Percentiles rank a stretch among this genome's conserved stretches.
Evolutionary conservation across 352 stramenopile genomes (phyloP).

Genomic region (Pythium scleroteichum): DNA sequence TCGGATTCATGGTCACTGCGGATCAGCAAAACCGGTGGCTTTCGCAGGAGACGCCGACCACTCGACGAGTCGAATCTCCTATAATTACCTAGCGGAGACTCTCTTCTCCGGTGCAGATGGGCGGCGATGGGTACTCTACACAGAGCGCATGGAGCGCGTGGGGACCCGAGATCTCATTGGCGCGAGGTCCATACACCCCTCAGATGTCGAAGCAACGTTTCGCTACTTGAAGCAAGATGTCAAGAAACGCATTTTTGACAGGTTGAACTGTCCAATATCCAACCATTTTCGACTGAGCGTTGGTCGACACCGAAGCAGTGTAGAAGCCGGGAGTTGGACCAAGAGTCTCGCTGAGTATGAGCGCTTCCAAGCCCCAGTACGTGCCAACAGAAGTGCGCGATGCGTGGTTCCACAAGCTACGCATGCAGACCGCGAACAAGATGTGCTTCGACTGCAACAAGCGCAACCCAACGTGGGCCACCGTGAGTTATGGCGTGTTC

Average conservation of each 20-base stretch:
- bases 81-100: conserved; percentile 5
- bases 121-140: too few relatives aligned
- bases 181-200: too few relatives aligned
- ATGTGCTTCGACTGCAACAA: conserved; percentile 97
- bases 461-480: conserved; percentile 95
- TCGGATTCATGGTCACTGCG: conserved; percentile 23
- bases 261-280: conserved; percentile 12
- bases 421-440: conserved; percentile 78
- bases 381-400: conserved; percentile 74
- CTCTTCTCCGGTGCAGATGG: too few relatives aligned
- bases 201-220: too few relatives aligned
- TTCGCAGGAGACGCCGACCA: background rate
- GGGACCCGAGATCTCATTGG: too few relatives aligned
- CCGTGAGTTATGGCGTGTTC: conserved; percentile 95
- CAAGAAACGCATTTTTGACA: conserved; percentile 12
- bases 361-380: conserved; percentile 60
- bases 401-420: conserved; percentile 87
- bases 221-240: too few relatives aligned
- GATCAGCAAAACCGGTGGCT: background rate
- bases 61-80: background rate
- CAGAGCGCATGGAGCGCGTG: too few relatives aligned
- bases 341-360: conserved; percentile 6
- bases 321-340: too few relatives aligned
- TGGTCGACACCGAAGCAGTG: conserved; percentile 3
- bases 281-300: conserved; percentile 9